Evolutionary conservation across 768 basidiomycete species (phyloP).

Genomic region (Leucosporidium scottii): DNA sequence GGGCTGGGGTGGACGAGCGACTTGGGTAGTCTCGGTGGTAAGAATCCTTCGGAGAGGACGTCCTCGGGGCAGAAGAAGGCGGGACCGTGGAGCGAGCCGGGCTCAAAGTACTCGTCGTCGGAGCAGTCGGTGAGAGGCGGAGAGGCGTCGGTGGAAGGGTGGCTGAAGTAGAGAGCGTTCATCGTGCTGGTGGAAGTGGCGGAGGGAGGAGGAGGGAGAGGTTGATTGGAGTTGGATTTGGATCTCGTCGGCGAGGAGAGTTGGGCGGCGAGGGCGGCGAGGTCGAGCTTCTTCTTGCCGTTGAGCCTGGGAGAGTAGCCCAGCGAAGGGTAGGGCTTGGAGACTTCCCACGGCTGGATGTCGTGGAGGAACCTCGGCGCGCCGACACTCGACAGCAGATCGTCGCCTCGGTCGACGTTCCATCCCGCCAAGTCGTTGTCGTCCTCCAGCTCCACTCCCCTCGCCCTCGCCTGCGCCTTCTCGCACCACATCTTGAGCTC

Average conservation of each 20-base stretch:
- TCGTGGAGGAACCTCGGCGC: background rate
- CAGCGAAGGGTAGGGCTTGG: background rate
- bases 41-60: slow-evolving; percentile 14
- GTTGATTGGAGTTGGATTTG: background rate
- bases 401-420: background rate
- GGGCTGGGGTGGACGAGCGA: slow-evolving; percentile 1
- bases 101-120: background rate
- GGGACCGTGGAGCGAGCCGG: background rate
- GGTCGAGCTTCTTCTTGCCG: background rate
- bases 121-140: background rate
- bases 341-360: background rate
- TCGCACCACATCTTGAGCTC: slow-evolving; percentile 21
- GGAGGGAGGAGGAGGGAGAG: background rate
- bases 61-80: slow-evolving; percentile 20
- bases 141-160: background rate
- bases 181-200: background rate
- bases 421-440: background rate
- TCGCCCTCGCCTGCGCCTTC: background rate
- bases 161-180: background rate
- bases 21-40: slow-evolving; percentile 18
- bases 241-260: background rate
- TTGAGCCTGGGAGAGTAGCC: background rate
- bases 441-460: background rate
- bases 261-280: background rate
- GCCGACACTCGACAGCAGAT: background rate